Conservation (phyloP, 2,329 filamentous ascomycete species). For the Cercospora brassicicola region DNA sequence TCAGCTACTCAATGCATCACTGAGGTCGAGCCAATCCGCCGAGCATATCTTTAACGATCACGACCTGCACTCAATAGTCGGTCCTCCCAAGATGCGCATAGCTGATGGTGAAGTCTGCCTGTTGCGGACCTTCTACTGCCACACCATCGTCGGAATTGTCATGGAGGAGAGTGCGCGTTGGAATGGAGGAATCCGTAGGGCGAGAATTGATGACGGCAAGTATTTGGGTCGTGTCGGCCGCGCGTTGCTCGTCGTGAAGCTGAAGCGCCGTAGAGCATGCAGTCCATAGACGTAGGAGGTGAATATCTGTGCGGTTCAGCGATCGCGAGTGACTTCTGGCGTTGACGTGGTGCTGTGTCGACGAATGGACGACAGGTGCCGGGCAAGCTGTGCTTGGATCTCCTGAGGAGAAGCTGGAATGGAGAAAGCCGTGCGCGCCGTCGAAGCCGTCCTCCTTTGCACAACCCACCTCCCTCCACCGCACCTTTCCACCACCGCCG, state of each 20-base stretch:
- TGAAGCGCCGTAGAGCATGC: not conserved
- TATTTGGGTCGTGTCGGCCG: not conserved
- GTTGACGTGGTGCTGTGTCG: not conserved
- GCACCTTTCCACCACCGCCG: slow-evolving; percentile 5
- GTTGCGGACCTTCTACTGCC: not conserved
- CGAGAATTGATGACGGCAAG: not conserved
- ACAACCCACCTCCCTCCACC: slow-evolving; percentile 3
- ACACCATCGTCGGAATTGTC: not conserved
- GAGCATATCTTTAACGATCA: not conserved
- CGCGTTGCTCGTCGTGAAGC: not conserved
- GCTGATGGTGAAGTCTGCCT: not conserved
- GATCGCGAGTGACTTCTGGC: not conserved
- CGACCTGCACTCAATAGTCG: not conserved
- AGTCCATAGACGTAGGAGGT: not conserved
- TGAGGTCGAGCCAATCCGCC: not conserved
- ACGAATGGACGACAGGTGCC: not conserved
- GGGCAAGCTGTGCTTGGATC: not conserved
- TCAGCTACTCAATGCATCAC: not conserved
- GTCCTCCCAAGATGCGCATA: not conserved
- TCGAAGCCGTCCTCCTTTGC: slow-evolving; percentile 4
- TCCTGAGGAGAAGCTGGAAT: slow-evolving; percentile 1
- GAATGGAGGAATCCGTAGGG: not conserved
- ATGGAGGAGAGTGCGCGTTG: not conserved
- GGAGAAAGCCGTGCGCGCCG: not conserved
- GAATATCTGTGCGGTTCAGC: not conserved